A percentile compares a stretch with the other conserved stretches of the same genome.
phyloP scores from a whole-genome alignment of 2,329 filamentous ascomycete species.

The Leptosphaerulina australis region DNA sequence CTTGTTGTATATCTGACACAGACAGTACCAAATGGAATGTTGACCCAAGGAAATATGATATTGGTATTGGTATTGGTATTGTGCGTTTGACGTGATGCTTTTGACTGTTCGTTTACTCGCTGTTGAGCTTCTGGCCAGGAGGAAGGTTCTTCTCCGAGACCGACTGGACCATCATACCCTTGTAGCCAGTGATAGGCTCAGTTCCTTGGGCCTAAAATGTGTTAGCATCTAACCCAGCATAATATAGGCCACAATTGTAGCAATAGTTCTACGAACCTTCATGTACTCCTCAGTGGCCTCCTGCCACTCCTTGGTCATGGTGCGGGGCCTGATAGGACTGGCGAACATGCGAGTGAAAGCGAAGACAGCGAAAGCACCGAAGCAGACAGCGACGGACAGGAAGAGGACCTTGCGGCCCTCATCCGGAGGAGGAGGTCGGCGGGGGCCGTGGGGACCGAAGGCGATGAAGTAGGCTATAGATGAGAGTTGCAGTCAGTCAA shows the following conservation, averaged over 20 bases:
- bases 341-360: conserved; percentile 72
- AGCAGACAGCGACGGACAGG: conserved; percentile 73
- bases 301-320: conserved; percentile 98
- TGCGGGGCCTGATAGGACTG: conserved; percentile 68
- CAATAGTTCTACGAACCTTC: conserved; percentile 67
- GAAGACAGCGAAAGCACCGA: conserved; percentile 74
- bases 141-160: conserved; percentile 43
- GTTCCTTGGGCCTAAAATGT: conserved; percentile 42
- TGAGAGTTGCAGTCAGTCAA: conserved; percentile 29
- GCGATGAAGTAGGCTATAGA: conserved; percentile 96
- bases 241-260: neutral
- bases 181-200: conserved; percentile 49
- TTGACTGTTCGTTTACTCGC: conserved; percentile 38
- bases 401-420: conserved; percentile 80
- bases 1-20: conserved; percentile 42
- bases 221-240: conserved; percentile 20
- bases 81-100: conserved; percentile 33
- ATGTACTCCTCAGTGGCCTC: conserved; percentile 93
- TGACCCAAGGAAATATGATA: conserved; percentile 46
- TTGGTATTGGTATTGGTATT: conserved; percentile 41
- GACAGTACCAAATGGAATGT: conserved; percentile 45
- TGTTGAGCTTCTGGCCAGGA: conserved; percentile 35
- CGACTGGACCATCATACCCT: conserved; percentile 50
- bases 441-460: conserved; percentile 94
- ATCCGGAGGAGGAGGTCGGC: conserved; percentile 79